Base-by-base conservation (phyloP, 306 rosid genomes). In the Pyrus communis region DNA sequence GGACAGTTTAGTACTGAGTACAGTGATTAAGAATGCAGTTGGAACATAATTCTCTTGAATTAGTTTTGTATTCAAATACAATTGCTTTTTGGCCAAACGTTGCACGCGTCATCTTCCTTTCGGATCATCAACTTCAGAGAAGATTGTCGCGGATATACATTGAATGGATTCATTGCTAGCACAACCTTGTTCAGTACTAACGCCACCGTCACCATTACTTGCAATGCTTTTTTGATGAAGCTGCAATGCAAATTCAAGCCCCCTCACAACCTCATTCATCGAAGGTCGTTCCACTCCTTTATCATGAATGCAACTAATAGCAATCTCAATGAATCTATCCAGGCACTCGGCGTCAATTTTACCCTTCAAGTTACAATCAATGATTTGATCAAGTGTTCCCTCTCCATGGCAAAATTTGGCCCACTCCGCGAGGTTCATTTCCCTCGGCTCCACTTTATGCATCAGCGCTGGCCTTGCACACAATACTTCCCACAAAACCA, bases 231-330 rank as follows among this genome's bases (percentile, higher is more conserved):
- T 14, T 5, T 54, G 21, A 18, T 90, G 85, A 72, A 81, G 74
- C 65, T 84, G 82, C 80, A 76, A 33, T 22, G 89, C 85, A n/a
- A 77, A n/a, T 73, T 70, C 77, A 42, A 88, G 90, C n/a, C 43
- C 69, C 79, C 77, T 66, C 46, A 86, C 74, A 40, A 87, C 89
- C 10, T 89, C 91, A 27, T 86, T 86, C 83, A 75, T 86, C 13
- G 87, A 49, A 0, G 89, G 93, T 73, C 92, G 74, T 9, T 86
- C 84, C 17, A 49, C 43, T 4, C 89, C 89, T 9, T 77, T 74
- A 12, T 87, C 89, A 12, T 74, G 74, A 66, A 87, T 38, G 80
- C 93, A 91, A 70, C 82, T 86, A 79, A 67, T 80, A 4, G 83
- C 84, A 49, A 86, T 76, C 2, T 79, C 81, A 11, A 61, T 33